Conservation (phyloP, 768 basidiomycete genomes). For the Dacryopinax spathularia region DNA sequence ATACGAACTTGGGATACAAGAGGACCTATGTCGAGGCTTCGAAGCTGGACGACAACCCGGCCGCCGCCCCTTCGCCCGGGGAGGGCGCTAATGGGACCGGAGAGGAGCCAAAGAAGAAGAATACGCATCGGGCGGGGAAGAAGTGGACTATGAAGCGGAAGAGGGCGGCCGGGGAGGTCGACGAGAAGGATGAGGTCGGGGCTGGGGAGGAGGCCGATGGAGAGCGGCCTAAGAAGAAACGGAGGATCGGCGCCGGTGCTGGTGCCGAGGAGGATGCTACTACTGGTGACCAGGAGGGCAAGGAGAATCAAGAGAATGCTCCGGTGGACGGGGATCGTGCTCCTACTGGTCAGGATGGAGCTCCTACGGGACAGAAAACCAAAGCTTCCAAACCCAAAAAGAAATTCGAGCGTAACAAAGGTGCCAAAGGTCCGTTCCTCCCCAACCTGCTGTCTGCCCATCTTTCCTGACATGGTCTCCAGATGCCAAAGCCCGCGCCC, state of each 20-base stretch:
- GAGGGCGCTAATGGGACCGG: conserved; percentile 13
- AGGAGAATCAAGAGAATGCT: no score
- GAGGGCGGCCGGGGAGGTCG: conserved; percentile 32
- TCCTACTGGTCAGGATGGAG: background rate
- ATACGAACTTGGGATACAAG: conserved; percentile 62
- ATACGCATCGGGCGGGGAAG: background rate
- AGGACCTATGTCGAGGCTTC: conserved; percentile 50
- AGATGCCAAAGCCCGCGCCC: conserved; percentile 13
- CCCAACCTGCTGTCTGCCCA: background rate
- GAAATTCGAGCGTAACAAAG: conserved; percentile 20
- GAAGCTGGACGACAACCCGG: conserved; percentile 12
- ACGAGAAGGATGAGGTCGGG: conserved; percentile 16
- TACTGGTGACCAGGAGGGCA: no score
- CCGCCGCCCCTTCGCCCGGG: background rate
- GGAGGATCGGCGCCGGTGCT: conserved; percentile 5
- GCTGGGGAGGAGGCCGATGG: conserved; percentile 17
- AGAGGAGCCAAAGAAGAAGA: conserved; percentile 40
- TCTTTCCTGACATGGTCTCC: conserved; percentile 8
- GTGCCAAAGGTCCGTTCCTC: conserved; percentile 9
- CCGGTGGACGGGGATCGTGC: no score
- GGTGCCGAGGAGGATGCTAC: no score
- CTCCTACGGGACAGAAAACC: background rate
- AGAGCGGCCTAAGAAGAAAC: conserved; percentile 7
- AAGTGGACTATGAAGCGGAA: conserved; percentile 31
- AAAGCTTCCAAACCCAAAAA: conserved; percentile 12